Evolutionary conservation across 2,329 filamentous ascomycete species (phyloP), one percentile per base, ranked within the genome.

Genomic region (Apiospora malaysiana): DNA sequence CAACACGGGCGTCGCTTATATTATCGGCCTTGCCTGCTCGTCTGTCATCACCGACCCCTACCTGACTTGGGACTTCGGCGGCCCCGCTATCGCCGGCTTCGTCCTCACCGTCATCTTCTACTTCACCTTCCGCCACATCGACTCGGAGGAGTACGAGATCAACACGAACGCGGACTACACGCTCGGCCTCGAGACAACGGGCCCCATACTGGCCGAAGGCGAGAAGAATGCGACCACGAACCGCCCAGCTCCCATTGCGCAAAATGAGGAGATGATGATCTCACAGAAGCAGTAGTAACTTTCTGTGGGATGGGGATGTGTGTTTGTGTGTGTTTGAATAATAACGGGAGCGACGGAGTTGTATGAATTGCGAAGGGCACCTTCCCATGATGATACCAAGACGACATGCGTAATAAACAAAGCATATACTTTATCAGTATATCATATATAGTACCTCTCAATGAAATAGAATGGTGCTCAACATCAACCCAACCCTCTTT

Each of bases 21-120:
- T 80, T 47, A 81, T 87, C 73, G 82, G 83, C 72, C 75, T 87
- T 56, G 82, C 83, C 51, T 80, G 81, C 75, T 83, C 85, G 25
- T 82, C 82, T 4, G 81, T 85, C 51, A 81, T 88, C 70, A 81
- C 79, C 0, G 86, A 88, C 75, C 85, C 86, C 8, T 81, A 84
- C 73, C 77, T 88, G 47, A 83, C 83, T 7, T 86, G 84, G 85
- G 84, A 83, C 74, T 86, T 87, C 73, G 85, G 83, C 51, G 85
- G 82, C 45, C 81, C 82, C 12, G 83, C 85, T 45, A 86, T 87
- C 59, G 77, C 82, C 21, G 85, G 85, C 70, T 82, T 77, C 56
- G 74, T 86, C 45, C 74, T 84, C 14, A 82, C 83, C 21, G 77
- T 85, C 23, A 43, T 82, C 68, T 87, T 87, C 75, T 86, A 82